Conservation (phyloP, 805 yeast species). For the Sugiyamaella smithiae region DNA sequence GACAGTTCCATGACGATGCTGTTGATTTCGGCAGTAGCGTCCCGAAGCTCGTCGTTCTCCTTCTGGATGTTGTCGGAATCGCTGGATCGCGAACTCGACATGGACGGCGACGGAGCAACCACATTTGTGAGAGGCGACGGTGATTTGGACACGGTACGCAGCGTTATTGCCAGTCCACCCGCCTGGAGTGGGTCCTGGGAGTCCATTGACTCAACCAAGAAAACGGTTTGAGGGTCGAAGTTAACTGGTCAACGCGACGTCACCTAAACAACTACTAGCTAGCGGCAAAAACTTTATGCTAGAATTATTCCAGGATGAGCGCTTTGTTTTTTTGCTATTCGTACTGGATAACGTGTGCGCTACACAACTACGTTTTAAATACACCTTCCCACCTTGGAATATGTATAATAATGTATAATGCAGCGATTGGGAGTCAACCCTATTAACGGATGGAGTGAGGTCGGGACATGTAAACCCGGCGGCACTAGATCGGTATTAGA, state of each 20-base stretch:
- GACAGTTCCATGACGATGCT: slow-evolving; percentile 83
- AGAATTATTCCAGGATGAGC: too few species aligned
- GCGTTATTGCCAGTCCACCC: neutral
- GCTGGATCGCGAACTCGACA: neutral
- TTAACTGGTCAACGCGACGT: too few species aligned
- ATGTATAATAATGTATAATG: neutral
- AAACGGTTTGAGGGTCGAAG: too few species aligned
- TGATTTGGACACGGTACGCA: neutral
- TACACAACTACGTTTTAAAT: too few species aligned
- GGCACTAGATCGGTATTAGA: too few species aligned
- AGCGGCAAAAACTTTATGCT: too few species aligned
- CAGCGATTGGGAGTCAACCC: neutral
- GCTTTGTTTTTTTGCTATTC: too few species aligned
- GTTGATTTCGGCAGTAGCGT: slow-evolving; percentile 26
- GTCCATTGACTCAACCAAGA: slow-evolving; percentile 6
- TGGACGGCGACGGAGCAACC: neutral
- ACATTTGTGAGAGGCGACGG: slow-evolving; percentile 1
- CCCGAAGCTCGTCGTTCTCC: slow-evolving; percentile 35
- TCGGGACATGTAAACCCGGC: too few species aligned
- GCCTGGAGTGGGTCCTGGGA: slow-evolving; percentile 1
- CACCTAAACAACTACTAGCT: too few species aligned
- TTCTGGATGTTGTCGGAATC: slow-evolving; percentile 10
- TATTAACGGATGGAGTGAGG: neutral
- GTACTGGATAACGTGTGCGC: too few species aligned
- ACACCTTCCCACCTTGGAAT: too few species aligned